Evolutionary conservation across 2,329 filamentous ascomycete species (phyloP).

Genomic region (Mariannaea elegans): DNA sequence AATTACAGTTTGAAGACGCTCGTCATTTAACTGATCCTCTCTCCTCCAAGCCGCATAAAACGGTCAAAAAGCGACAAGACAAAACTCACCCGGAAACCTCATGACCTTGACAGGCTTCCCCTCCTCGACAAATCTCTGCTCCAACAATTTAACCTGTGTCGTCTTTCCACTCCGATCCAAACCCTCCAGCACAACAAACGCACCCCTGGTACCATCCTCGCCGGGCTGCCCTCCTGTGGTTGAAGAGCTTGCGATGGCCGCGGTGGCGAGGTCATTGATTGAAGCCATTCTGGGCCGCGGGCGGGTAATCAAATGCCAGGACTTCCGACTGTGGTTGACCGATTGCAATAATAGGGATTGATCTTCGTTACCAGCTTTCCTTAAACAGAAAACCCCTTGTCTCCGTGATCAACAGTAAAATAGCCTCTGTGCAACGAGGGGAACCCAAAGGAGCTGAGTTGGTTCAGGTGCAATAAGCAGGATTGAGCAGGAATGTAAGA

Average conservation of each 20-base stretch:
- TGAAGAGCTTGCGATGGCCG: conserved; percentile 56
- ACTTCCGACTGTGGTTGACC: no score
- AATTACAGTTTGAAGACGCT: no score
- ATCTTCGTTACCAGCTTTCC: no score
- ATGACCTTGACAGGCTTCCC: conserved; percentile 61
- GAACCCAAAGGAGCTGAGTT: background rate
- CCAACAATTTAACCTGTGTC: conserved; percentile 81
- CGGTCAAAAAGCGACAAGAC: no score
- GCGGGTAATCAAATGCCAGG: background rate
- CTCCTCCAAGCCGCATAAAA: no score
- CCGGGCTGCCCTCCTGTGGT: conserved; percentile 32
- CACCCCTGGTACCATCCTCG: conserved; percentile 55
- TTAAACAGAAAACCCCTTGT: no score
- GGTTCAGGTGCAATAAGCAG: background rate
- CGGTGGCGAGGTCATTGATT: conserved; percentile 60
- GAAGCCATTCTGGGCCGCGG: conserved; percentile 50
- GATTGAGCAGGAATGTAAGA: background rate
- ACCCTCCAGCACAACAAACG: conserved; percentile 86
- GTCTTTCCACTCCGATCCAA: conserved; percentile 92
- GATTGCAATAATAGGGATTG: background rate
- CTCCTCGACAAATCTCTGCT: conserved; percentile 60
- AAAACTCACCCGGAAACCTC: conserved; percentile 64
- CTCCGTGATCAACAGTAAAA: no score
- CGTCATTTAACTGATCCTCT: no score
- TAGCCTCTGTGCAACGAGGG: background rate